Evolutionary conservation across 2,329 filamentous ascomycete genomes (phyloP), one percentile per base, ranked within the genome.

Genomic region (Emergomyces africanus): DNA sequence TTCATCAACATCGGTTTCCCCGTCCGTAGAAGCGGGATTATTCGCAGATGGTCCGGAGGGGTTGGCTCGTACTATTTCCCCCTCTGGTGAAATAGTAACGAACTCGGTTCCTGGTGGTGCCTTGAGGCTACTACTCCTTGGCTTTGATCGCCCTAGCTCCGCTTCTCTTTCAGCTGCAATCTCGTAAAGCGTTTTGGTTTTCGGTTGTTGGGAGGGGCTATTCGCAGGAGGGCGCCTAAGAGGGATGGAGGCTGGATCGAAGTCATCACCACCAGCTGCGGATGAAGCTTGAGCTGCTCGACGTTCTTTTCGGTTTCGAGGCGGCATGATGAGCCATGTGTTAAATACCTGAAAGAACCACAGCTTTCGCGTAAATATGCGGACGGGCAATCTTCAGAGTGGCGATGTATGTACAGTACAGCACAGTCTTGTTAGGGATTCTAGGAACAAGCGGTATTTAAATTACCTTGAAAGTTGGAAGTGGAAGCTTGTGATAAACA

Each of bases 141-240:
- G 20, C 14, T 9, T 37, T 0, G 57, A 39, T 30, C 49, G 44
- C 12, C 51, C 41, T 20, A 76, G 63, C 51, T 72, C 68, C 25
- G 67, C 67, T 55, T 77, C 73, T 58, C 73, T 67, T 64, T 77
- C 74, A 4, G 74, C 72, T 23, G 76, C 77, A 54, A 78, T 70
- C 57, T 78, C 74, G 62, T 75, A 71, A 35, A 78, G 63, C 8
- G 74, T 78, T 56, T 71, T 76, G 4, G 65, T 65, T 49, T 66
- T 65, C 33, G 62, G 59, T 8, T 62, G 60, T 8, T 60, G 30
- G 46, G 62, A 44, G 25, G 48, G 44, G 3, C 25, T 33, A 18
- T 61, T 61, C 33, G 58, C 58, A n/a, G 64, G 62, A 37, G 67
- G 70, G 30, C 63, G 67, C 30, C 67, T 62, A 48, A 73, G 66